A percentile compares a stretch with the other conserved stretches of the same genome.
phyloP scores from a whole-genome alignment of 2,329 filamentous ascomycete species.

The Botryosphaeria agaves region DNA sequence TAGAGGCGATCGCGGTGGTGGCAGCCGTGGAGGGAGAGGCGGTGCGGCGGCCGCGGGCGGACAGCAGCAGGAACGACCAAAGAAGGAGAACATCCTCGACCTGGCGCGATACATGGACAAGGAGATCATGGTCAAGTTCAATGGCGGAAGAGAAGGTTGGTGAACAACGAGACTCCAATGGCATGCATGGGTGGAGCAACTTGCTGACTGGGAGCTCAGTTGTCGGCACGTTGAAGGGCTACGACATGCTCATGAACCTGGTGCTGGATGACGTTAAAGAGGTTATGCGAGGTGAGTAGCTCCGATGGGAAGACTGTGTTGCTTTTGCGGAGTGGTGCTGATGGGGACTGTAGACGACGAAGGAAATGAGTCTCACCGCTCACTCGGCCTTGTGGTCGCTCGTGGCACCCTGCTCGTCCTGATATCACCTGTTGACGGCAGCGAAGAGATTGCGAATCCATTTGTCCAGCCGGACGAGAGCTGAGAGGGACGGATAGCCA shows the following conservation, averaged over 20 bases:
- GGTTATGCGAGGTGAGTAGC: conserved; percentile 56
- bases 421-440: conserved; percentile 84
- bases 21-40: conserved; percentile 12
- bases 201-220: conserved; percentile 33
- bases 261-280: conserved; percentile 92
- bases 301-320: too few relatives aligned
- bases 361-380: conserved; percentile 67
- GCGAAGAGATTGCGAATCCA: conserved; percentile 89
- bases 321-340: too few relatives aligned
- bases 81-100: conserved; percentile 98
- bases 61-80: conserved; percentile 54
- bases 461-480: conserved; percentile 58
- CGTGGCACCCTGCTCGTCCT: conserved; percentile 84
- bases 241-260: conserved; percentile 94
- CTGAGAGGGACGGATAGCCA: not conserved
- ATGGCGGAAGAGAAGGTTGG: conserved; percentile 76
- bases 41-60: conserved; percentile 7
- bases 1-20: conserved; percentile 20
- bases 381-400: conserved; percentile 74
- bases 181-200: too few relatives aligned
- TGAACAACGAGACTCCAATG: too few relatives aligned
- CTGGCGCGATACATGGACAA: conserved; percentile 95
- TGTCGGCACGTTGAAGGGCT: conserved; percentile 78
- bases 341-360: conserved; percentile 90
- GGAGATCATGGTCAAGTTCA: conserved; percentile 89